Evolutionary conservation across 345 rosid genomes (phyloP).

Genomic region (Bruguiera sexangula): DNA sequence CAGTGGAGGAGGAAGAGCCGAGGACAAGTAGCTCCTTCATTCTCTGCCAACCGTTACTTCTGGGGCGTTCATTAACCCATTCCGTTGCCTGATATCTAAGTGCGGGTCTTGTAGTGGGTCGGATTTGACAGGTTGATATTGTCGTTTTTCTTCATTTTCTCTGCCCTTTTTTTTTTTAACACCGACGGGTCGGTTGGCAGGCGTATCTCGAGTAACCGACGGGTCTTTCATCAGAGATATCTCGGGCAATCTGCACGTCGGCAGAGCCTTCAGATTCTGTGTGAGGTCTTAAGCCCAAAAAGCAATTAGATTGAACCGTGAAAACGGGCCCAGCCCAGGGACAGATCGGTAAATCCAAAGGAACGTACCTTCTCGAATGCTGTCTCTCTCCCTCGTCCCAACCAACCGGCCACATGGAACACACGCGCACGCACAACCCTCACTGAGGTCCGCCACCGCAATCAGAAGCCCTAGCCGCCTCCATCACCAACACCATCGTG

Average conservation of each 20-base stretch:
- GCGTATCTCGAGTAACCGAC: too few relatives aligned
- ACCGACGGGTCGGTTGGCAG: too few relatives aligned
- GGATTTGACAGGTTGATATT: conserved; percentile 69
- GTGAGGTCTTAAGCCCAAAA: background rate
- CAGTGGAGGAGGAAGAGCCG: conserved; percentile 47
- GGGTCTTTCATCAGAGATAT: too few relatives aligned
- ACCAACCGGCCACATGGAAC: background rate
- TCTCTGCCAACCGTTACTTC: conserved; percentile 39
- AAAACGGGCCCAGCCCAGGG: background rate
- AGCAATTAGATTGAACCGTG: background rate
- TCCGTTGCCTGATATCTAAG: background rate
- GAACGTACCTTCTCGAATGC: conserved; percentile 9
- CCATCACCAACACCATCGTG: too few relatives aligned
- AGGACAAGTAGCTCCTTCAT: conserved; percentile 66
- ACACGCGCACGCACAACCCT: background rate
- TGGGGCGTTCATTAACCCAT: background rate
- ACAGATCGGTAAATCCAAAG: background rate
- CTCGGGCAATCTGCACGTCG: too few relatives aligned
- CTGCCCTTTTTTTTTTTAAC: too few relatives aligned
- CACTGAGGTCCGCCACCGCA: background rate
- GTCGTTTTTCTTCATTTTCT: too few relatives aligned
- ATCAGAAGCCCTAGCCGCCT: background rate
- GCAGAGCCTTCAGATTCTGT: too few relatives aligned
- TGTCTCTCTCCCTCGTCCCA: background rate
- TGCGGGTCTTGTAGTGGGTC: conserved; percentile 32